These are phyloP conservation scores for Trichosporon sp. DNA, from an alignment of 1,284 basidiomycete species.

Conservation along the genomic window DNA sequence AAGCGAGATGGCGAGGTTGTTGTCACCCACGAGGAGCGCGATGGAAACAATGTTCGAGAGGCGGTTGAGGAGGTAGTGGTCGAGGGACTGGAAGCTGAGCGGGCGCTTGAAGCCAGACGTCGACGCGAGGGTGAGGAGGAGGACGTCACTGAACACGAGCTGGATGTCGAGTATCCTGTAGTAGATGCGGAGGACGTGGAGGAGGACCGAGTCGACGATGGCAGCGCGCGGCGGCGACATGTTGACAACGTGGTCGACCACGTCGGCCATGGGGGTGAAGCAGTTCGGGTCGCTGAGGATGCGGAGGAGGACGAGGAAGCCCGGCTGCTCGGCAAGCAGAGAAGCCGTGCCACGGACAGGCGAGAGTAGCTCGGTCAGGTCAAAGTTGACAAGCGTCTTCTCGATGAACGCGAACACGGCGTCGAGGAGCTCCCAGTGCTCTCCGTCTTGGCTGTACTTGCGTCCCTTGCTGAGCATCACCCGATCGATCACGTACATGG, in stretches of 20 bases:
- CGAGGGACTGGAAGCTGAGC: constrained; percentile 60
- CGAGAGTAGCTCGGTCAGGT: constrained; percentile 62
- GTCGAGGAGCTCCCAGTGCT: constrained; percentile 86
- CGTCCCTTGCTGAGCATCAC: constrained; percentile 65
- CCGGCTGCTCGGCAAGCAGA: constrained; percentile 68
- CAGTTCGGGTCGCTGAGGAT: constrained; percentile 68
- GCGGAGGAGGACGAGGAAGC: constrained; percentile 81
- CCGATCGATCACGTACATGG: constrained; percentile 83
- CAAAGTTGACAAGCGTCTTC: constrained; percentile 75
- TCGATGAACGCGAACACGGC: constrained; percentile 83
- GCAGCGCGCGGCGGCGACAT: constrained; percentile 61
- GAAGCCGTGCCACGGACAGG: constrained; percentile 41
- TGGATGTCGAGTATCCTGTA: constrained; percentile 82
- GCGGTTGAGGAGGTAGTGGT: constrained; percentile 77
- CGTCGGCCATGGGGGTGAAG: constrained; percentile 62
- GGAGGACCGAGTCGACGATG: constrained; percentile 64
- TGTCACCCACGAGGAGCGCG: constrained; percentile 76
- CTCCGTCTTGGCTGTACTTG: constrained; percentile 69
- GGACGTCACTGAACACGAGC: constrained; percentile 83
- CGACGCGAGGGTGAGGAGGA: constrained; percentile 76
- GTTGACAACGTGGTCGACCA: constrained; percentile 52
- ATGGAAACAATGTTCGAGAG: constrained; percentile 76
- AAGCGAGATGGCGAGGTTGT: constrained; percentile 72
- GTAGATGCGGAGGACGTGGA: constrained; percentile 78
- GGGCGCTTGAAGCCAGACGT: constrained; percentile 47